phyloP scores from a whole-genome alignment of 805 yeast species.

The Wickerhamiella domercqiae region DNA sequence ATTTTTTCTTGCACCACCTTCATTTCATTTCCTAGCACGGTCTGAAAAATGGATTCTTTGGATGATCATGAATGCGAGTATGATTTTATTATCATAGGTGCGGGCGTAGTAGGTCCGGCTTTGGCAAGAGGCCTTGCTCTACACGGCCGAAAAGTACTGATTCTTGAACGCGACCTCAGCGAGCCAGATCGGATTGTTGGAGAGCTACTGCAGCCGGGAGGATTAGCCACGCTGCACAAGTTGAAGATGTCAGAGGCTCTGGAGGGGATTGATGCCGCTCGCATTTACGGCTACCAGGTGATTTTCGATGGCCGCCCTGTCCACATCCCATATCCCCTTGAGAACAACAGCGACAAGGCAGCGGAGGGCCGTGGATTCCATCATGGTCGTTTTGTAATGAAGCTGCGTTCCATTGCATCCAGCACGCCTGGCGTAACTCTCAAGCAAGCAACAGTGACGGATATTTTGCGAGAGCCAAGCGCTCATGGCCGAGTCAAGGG shows the following conservation, averaged over 20 bases:
- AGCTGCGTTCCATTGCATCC: conserved; percentile 56
- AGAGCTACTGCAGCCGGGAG: conserved; percentile 92
- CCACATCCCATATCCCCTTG: conserved; percentile 48
- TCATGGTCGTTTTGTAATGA: conserved; percentile 75
- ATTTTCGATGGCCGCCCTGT: conserved; percentile 45
- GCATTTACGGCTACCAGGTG: conserved; percentile 68
- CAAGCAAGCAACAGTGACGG: conserved; percentile 71
- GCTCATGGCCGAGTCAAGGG: conserved; percentile 50
- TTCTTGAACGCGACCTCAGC: conserved; percentile 75
- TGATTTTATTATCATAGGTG: conserved; percentile 89
- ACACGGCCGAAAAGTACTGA: conserved; percentile 70
- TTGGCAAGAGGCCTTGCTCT: conserved; percentile 80
- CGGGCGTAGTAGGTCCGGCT: conserved; percentile 96
- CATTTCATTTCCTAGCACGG: neutral
- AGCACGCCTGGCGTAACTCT: conserved; percentile 60
- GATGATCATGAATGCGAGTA: conserved; percentile 22
- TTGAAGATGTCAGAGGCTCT: conserved; percentile 70
- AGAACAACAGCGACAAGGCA: conserved; percentile 6
- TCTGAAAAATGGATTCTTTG: neutral
- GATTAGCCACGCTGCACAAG: conserved; percentile 67
- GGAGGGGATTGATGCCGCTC: conserved; percentile 61
- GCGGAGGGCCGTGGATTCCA: conserved; percentile 76
- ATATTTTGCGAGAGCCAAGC: conserved; percentile 39
- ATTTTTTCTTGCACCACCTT: too few species aligned
- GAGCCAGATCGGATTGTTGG: conserved; percentile 96